These are phyloP conservation scores for Leccinum pellstonianum DNA, from an alignment of 768 basidiomycete species.

Conservation along the genomic window DNA sequence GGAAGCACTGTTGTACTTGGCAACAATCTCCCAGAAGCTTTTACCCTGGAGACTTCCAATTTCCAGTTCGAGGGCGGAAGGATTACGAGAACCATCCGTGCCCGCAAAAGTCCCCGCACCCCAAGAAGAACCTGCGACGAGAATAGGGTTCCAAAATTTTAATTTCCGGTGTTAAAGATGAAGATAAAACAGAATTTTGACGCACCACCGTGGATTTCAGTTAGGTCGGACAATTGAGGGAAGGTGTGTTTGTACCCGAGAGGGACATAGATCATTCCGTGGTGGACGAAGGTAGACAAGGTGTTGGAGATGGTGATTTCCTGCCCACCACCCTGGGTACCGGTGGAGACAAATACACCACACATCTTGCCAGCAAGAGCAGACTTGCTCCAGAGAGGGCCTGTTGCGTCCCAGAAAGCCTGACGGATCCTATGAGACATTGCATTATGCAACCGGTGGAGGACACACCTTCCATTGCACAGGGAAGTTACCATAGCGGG, in stretches of 20 bases:
- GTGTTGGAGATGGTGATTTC: conserved; percentile 38
- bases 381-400: conserved; percentile 44
- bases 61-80: conserved; percentile 54
- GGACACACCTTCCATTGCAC: conserved; percentile 57
- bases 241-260: conserved; percentile 48
- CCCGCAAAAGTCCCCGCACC: conserved; percentile 73
- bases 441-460: background rate
- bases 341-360: conserved; percentile 46
- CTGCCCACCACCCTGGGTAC: conserved; percentile 49
- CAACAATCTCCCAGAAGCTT: conserved; percentile 49
- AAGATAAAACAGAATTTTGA: background rate
- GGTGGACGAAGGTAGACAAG: conserved; percentile 52
- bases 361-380: conserved; percentile 47
- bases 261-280: conserved; percentile 53
- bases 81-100: conserved; percentile 57
- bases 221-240: conserved; percentile 38
- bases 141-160: background rate
- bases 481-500: conserved; percentile 49
- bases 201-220: conserved; percentile 48
- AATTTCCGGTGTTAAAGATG: background rate
- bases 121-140: conserved; percentile 63
- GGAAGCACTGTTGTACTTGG: conserved; percentile 32
- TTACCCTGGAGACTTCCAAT: conserved; percentile 59
- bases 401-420: conserved; percentile 52
- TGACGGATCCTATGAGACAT: conserved; percentile 25